Evolutionary conservation across 305 asterid genomes (phyloP), one percentile per base, ranked within the genome.

Genomic region (Fraxinus latifolia): DNA sequence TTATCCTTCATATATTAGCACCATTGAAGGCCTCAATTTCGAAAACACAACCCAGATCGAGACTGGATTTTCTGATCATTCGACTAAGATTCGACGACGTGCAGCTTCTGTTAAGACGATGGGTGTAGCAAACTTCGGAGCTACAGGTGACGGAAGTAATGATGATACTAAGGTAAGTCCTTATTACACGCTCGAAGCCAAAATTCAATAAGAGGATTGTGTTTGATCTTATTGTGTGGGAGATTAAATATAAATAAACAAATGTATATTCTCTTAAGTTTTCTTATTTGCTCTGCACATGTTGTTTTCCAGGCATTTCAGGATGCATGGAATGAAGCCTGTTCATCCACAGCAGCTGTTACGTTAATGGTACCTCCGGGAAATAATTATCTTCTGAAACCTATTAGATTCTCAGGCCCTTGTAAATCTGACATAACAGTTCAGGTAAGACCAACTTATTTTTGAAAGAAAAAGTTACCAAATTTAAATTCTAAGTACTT

Each of bases 141-240:
- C 97, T 80, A 88, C 88, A 83, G 98, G 93, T 31, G 95, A 94
- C 83, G 98, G 98, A 81, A 82, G 25, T 42, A 77, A 84, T 31
- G 96, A 94, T 82, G 97, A 91, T 79, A 79, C 93, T 7, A 19
- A 80, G 92, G 98, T 92, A 86, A 81, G 15, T 55, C 65, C 65
- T 53, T 7, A 1, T 53, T 4, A 17, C 19, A 55, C 1, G 27
- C 27, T n/a, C 11, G 25, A 19, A 42, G 19, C 0, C 23, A 37
- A 17, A 34, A 74, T 74, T 37, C 31, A 73, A 17, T 39, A 50
- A 50, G 21, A 50, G 62, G 62, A 50, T 50, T 15, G 21, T 34
- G 39, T 34, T 34, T 34, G 8, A 34, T 17, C 27, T 55, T 55
- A 55, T 55, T 55, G 25, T 17, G 67, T n/a, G n/a, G 23, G n/a